Evolutionary conservation across 345 rosid genomes (phyloP), one percentile per base, ranked within the genome.

Genomic region (Euphorbia lathyris): DNA sequence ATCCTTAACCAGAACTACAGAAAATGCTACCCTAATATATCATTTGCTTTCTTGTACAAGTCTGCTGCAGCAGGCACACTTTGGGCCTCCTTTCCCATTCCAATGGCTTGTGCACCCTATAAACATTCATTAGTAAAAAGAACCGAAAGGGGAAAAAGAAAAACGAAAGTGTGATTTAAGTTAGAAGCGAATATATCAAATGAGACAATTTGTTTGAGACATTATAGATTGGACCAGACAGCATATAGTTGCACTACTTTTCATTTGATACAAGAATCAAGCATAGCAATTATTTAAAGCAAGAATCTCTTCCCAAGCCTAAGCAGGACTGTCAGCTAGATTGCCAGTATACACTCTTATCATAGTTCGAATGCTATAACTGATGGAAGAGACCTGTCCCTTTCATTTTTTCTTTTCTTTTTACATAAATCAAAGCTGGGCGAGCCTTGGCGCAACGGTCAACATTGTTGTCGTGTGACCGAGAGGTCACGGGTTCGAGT

Each of bases 81-180:
- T 71, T 89, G 97, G 50, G 96, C 89, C 38, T 92, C 99, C 80
- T 89, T 86, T 20, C 99, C 99, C 99, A 96, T 96, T 48, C 99
- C 99, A 58, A 90, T 79, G 5, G 94, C 87, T 86, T 96, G 97
- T 71, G 98, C 98, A 70, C 99, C 99, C 99, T 96, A 68, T 67
- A 73, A 67, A 6, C 1, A 56, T 14, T 40, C 50, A 22, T 23
- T 2, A 6, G 3, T 19, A 11, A 5, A 63, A 11, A 36, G 22
- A 20, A 40, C 8, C 2, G 22, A 60, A 30, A 32, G 10, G 2
- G 1, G 22, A 8, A 23, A 4, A 1, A 13, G 20, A 40, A 1
- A 69, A 13, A 25, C 9, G 20, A 29, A 22, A 29, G 12, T 14
- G 45, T 45, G 14, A 70, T 20, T 14, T 14, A 23, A 27, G 20